These are phyloP conservation scores for Cutaneotrichosporon cyanovorans DNA, from an alignment of 1,284 basidiomycete genomes.

Conservation along the genomic window DNA sequence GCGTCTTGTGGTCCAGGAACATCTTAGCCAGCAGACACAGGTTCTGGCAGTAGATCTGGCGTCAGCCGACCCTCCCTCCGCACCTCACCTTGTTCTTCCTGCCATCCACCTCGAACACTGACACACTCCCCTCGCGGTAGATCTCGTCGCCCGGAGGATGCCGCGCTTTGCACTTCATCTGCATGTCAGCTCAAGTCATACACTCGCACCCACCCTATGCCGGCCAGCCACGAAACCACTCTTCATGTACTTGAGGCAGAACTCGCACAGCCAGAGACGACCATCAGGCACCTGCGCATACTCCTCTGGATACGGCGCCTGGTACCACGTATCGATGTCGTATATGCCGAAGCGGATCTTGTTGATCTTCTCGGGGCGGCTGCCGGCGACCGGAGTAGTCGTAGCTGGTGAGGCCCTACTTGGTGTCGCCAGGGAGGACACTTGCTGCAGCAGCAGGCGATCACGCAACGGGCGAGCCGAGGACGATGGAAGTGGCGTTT, in stretches of 20 bases:
- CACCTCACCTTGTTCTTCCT: conserved; percentile 70
- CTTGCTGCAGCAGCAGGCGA: conserved; percentile 30
- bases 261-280: conserved; percentile 92
- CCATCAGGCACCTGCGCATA: conserved; percentile 91
- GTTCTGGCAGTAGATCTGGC: conserved; percentile 92
- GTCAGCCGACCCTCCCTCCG: neutral
- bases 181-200: conserved; percentile 5
- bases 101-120: conserved; percentile 97
- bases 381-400: neutral
- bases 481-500: conserved; percentile 4
- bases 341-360: conserved; percentile 87
- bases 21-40: conserved; percentile 96
- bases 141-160: conserved; percentile 99
- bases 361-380: conserved; percentile 53
- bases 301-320: conserved; percentile 97
- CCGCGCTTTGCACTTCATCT: conserved; percentile 90
- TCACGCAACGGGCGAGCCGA: conserved; percentile 36
- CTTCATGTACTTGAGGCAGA: conserved; percentile 98
- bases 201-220: conserved; percentile 62
- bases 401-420: neutral
- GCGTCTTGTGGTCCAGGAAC: conserved; percentile 98
- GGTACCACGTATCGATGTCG: conserved; percentile 98
- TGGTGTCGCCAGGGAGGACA: conserved; percentile 7
- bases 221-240: conserved; percentile 78
- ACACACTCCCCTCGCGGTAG: conserved; percentile 79